phyloP scores from a whole-genome alignment of 78 protist species.

The Creolimax fragrantissima region DNA sequence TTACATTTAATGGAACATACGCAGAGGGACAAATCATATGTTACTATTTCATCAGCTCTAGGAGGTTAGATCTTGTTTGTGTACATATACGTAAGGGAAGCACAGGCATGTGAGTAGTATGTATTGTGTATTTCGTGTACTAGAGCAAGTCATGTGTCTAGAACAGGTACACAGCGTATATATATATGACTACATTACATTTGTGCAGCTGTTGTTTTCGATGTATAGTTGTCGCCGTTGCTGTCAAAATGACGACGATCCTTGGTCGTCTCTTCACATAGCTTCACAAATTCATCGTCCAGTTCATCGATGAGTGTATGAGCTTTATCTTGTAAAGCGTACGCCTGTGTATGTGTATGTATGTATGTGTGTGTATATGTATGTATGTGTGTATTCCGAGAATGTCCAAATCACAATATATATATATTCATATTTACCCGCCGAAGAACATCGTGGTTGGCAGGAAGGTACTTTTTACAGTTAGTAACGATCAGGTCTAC shows the following conservation, averaged over 20 bases:
- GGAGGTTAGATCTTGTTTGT: too few species aligned
- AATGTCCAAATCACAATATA: background rate
- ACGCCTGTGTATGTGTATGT: background rate
- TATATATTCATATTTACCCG: background rate
- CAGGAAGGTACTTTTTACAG: background rate
- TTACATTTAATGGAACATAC: background rate
- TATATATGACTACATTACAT: too few species aligned
- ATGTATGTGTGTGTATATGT: background rate
- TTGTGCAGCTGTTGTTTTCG: too few species aligned
- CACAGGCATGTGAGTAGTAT: too few species aligned
- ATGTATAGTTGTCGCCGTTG: too few species aligned
- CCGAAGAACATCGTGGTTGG: background rate
- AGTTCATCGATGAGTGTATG: background rate
- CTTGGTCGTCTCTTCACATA: background rate
- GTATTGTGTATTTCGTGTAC: too few species aligned
- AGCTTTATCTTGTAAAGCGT: background rate
- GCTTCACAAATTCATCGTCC: background rate
- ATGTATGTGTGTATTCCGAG: background rate
- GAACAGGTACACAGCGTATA: too few species aligned
- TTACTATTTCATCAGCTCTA: too few species aligned
- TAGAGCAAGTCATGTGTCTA: too few species aligned
- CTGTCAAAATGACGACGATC: too few species aligned
- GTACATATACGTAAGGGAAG: too few species aligned
- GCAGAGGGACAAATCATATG: background rate
- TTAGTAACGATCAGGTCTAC: background rate